Conservation (phyloP, 805 yeast genomes). For the Ogataea ramenticola region DNA sequence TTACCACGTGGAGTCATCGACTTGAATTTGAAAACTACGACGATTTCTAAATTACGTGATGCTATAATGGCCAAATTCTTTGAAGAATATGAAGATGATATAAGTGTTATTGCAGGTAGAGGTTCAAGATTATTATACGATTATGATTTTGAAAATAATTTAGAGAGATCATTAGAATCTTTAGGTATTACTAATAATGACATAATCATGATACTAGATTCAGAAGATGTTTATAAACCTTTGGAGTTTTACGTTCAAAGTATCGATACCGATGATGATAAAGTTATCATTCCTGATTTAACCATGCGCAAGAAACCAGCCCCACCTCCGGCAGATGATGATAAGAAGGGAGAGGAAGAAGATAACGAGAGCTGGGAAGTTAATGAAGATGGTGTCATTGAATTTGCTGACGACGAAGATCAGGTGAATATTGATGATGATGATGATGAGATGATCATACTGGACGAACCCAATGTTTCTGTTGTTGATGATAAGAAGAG, state of each 20-base stretch:
- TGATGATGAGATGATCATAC: conserved; percentile 5
- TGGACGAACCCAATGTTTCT: too few relatives aligned
- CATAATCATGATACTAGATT: conserved; percentile 68
- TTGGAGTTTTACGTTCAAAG: conserved; percentile 45
- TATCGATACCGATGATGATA: background rate
- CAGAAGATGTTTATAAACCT: conserved; percentile 57
- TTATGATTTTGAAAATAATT: conserved; percentile 80
- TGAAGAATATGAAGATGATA: conserved; percentile 43
- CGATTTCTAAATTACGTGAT: conserved; percentile 47
- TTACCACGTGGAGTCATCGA: conserved; percentile 45
- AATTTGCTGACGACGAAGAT: conserved; percentile 10
- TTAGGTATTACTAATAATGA: conserved; percentile 56
- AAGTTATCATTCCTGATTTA: conserved; percentile 15
- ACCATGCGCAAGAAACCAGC: conserved; percentile 8
- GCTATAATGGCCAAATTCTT: conserved; percentile 40
- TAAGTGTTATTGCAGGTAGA: conserved; percentile 39
- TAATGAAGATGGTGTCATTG: conserved; percentile 12
- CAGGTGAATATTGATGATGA: too few relatives aligned
- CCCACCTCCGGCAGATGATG: conserved; percentile 7
- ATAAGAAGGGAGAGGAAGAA: background rate
- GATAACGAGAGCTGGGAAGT: background rate
- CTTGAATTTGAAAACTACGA: conserved; percentile 23
- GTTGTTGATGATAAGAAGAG: conserved; percentile 8
- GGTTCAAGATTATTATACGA: conserved; percentile 71
- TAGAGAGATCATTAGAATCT: conserved; percentile 36